These are phyloP conservation scores for Aspergillus coremiiformis DNA, from an alignment of 495 filamentous ascomycete genomes.

Conservation along the genomic window DNA sequence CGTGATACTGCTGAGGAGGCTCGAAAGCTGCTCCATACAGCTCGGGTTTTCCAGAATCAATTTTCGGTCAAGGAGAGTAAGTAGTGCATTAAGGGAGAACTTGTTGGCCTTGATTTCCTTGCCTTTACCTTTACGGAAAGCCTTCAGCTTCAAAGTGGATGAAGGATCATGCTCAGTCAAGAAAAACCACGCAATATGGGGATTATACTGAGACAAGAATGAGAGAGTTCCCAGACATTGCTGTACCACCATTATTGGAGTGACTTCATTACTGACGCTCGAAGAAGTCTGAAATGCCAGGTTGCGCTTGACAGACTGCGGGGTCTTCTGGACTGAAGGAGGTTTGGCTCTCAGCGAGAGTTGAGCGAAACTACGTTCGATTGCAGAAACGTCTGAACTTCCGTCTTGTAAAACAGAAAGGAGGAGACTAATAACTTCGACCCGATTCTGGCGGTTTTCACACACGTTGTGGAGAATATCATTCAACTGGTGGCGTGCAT, in stretches of 20 bases:
- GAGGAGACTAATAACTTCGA: constrained; percentile 89
- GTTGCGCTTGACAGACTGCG: constrained; percentile 65
- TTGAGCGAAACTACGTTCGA: constrained; percentile 91
- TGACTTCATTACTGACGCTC: constrained; percentile 63
- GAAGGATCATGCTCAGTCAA: constrained; percentile 85
- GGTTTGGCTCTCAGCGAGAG: constrained; percentile 87
- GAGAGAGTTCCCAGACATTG: constrained; percentile 81
- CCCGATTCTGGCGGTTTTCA: constrained; percentile 86
- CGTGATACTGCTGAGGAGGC: constrained; percentile 79
- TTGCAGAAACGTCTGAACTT: constrained; percentile 81
- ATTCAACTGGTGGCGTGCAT: constrained; percentile 69
- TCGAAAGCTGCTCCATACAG: constrained; percentile 90
- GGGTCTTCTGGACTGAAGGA: constrained; percentile 66
- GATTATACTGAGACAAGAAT: constrained; percentile 73
- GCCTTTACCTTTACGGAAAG: constrained; percentile 77
- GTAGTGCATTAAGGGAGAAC: constrained; percentile 84
- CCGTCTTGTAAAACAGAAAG: constrained; percentile 96
- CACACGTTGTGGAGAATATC: constrained; percentile 82
- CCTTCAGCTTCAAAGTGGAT: constrained; percentile 63
- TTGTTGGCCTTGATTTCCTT: constrained; percentile 76
- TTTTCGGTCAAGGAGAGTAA: constrained; percentile 80
- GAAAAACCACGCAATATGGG: constrained; percentile 85
- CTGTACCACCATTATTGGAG: constrained; percentile 89
- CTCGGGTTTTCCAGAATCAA: constrained; percentile 90
- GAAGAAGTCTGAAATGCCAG: constrained; percentile 49